Evolutionary conservation across 306 rosid genomes (phyloP).

Genomic region (Oxytropis ochrocephala): DNA sequence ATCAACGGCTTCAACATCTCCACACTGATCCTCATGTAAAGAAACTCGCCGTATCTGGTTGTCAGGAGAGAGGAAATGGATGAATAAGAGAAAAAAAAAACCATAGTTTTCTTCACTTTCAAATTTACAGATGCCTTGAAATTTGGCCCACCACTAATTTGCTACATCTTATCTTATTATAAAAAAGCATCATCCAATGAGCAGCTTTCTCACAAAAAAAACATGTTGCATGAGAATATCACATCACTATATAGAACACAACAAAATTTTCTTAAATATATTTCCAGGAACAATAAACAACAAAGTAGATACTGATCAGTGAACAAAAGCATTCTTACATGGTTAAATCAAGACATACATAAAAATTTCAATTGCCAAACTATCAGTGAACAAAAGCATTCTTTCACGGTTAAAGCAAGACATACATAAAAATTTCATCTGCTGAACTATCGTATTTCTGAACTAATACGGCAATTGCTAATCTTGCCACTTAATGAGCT

Average conservation of each 20-base stretch:
- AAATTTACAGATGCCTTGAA: conserved; percentile 5
- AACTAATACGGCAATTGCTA: not conserved
- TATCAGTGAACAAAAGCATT: not conserved
- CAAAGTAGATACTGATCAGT: not conserved
- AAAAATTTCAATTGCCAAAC: not conserved
- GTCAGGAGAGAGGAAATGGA: conserved; percentile 6
- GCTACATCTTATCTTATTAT: conserved; percentile 11
- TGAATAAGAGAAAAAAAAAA: not conserved
- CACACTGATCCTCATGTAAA: conserved; percentile 57
- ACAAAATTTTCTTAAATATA: not conserved
- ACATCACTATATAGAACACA: not conserved
- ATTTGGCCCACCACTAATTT: conserved; percentile 4
- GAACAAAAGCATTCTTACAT: not conserved
- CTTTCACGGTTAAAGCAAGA: not conserved
- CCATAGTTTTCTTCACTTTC: not conserved
- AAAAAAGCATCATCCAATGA: not conserved
- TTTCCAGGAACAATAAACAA: not conserved
- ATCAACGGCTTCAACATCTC: conserved; percentile 79
- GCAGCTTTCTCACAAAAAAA: not conserved
- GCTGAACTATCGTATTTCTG: not conserved
- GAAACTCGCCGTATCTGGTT: conserved; percentile 73
- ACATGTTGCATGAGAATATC: not conserved
- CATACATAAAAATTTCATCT: not conserved
- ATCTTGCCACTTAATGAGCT: not conserved
- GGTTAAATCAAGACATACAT: not conserved